Base-by-base conservation (phyloP, 2,329 filamentous ascomycete species). In the Apiospora hydei region DNA sequence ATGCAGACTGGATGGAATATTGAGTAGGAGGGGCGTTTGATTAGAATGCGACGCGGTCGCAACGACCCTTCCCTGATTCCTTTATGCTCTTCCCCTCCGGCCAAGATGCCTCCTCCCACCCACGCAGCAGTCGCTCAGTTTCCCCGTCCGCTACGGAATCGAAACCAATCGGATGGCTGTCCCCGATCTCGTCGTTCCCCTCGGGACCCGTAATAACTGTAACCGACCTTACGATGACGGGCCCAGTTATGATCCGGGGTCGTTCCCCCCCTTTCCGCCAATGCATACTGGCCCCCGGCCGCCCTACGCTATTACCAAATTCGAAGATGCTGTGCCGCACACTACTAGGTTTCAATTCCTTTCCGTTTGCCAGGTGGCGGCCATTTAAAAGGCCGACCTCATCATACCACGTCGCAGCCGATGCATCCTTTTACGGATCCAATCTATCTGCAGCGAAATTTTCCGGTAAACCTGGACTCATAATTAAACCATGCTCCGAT, bases 261-360 rank as follows among this genome's bases (percentile, higher is more conserved):
- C 41, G 8, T 3, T 7, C 16, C 26, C 30, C 34, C 57, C 34
- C 21, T 64, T 64, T 13, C 57, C 18, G 34, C 57, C 57, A 64
- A 64, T 30, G 3, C 26, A 30, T 64, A n/a, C 30, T 21, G 10
- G 38, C 34, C 57, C 34, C 57, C 57, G 57, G 34, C 34, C 18
- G 21, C 8, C 11, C 1, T 13, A 13, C 57, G 11, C 1, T 13
- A 11, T 38, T 21, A 5, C 18, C 30, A 41, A 49, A n/a, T 10
- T n/a, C 21, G 46, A 21, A n/a, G n/a, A n/a, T n/a, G 30, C 53
- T 61, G 53, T 61, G 53, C 53, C 53, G 53, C 53, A 61, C 53
- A 8, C 10, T 34, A 18, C 26, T 57, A 16, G 53, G 7, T n/a
- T 38, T 61, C 53, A 10, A 38, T 61, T 4, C 46, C 1, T 49